Evolutionary conservation across 495 filamentous ascomycete species (phyloP).

Genomic region (Aspergillus panamensis): DNA sequence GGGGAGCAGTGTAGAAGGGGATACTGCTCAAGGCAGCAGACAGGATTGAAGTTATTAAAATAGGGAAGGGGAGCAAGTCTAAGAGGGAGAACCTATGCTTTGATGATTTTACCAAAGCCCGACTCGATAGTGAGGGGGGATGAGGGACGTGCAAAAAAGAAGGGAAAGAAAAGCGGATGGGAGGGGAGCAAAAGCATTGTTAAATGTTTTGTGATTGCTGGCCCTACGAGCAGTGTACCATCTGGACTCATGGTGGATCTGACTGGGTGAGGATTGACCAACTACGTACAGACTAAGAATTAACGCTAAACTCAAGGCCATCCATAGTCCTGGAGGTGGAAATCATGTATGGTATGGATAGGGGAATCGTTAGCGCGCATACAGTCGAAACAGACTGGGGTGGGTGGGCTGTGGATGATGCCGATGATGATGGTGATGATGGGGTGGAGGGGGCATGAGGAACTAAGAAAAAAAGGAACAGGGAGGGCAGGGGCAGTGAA

Average conservation of each 20-base stretch:
- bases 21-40: not conserved
- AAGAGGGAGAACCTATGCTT: not conserved
- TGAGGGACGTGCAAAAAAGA: slow-evolving; percentile 11
- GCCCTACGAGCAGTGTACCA: slow-evolving; percentile 25
- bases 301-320: slow-evolving; percentile 18
- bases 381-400: slow-evolving; percentile 25
- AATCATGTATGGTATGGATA: slow-evolving; percentile 15
- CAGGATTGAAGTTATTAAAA: not conserved
- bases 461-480: slow-evolving; percentile 18
- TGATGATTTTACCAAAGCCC: not conserved
- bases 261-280: slow-evolving; percentile 20
- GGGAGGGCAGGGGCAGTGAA: slow-evolving; percentile 22
- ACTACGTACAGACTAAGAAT: slow-evolving; percentile 23
- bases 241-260: slow-evolving; percentile 22
- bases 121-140: slow-evolving; percentile 7
- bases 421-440: slow-evolving; percentile 22
- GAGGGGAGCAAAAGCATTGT: slow-evolving; percentile 35
- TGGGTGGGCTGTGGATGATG: slow-evolving; percentile 20
- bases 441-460: slow-evolving; percentile 16
- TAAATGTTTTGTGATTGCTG: slow-evolving; percentile 31
- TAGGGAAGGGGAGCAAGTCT: not conserved
- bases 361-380: slow-evolving; percentile 21
- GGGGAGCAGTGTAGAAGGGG: not conserved
- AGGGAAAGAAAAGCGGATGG: slow-evolving; percentile 12
- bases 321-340: slow-evolving; percentile 18